phyloP scores from a whole-genome alignment of 140 eudicot species.

The Flaveria floridana region DNA sequence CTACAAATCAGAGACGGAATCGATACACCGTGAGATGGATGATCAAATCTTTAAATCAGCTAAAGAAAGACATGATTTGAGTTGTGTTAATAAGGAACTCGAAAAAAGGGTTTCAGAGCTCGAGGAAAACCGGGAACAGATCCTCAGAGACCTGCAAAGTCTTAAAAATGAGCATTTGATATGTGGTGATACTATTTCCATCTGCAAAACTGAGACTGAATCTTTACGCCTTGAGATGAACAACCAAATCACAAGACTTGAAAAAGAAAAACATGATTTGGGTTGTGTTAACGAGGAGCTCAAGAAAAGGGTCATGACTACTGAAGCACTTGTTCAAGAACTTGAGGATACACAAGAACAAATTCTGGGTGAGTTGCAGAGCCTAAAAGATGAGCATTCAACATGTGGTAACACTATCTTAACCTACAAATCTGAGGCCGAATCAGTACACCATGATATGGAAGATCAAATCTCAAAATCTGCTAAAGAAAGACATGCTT shows the following conservation, averaged over 20 bases:
- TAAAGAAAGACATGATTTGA: constrained; percentile 53
- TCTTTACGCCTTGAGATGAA: constrained; percentile 18
- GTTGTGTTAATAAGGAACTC: constrained; percentile 59
- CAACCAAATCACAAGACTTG: constrained; percentile 9
- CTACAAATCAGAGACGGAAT: constrained; percentile 56
- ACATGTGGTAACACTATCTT: too few species aligned
- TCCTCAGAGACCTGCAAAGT: constrained; percentile 19
- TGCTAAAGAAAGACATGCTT: constrained; percentile 49
- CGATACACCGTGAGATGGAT: constrained; percentile 49
- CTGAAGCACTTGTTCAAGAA: constrained; percentile 26
- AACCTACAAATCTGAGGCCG: too few species aligned
- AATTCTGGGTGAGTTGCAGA: too few species aligned
- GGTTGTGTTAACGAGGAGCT: constrained; percentile 50
- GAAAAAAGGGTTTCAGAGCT: constrained; percentile 50
- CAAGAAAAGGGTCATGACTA: constrained; percentile 45
- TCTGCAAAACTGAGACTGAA: constrained; percentile 30
- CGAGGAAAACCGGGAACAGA: constrained; percentile 21
- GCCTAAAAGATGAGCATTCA: too few species aligned
- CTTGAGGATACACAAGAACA: neutral
- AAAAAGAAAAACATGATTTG: constrained; percentile 30
- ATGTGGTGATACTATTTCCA: constrained; percentile 23
- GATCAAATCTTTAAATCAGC: constrained; percentile 42
- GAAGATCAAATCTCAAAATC: constrained; percentile 17
- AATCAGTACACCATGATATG: too few species aligned
- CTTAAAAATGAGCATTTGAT: constrained; percentile 30